These are phyloP conservation scores for Saccharomycopsis amapae DNA, from an alignment of 805 yeast genomes.

Conservation along the genomic window DNA sequence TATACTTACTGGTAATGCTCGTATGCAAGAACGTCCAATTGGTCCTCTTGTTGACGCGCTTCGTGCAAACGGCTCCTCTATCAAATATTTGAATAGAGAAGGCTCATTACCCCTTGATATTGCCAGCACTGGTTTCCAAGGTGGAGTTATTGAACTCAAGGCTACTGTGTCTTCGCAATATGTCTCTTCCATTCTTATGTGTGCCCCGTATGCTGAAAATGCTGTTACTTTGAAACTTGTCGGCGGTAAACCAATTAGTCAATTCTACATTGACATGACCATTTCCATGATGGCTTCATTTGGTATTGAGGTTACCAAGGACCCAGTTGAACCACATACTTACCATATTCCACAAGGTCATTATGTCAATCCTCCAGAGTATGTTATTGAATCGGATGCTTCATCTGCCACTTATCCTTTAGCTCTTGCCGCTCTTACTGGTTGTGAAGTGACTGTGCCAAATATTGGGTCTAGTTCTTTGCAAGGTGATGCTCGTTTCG, in stretches of 20 bases:
- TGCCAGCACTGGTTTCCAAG: constrained; percentile 61
- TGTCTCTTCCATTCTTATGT: constrained; percentile 92
- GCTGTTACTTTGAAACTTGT: constrained; percentile 84
- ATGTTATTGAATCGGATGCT: constrained; percentile 93
- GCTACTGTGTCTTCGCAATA: constrained; percentile 97
- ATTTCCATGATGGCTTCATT: constrained; percentile 89
- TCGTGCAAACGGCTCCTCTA: constrained; percentile 65
- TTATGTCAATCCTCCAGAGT: constrained; percentile 74
- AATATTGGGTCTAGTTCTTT: constrained; percentile 86
- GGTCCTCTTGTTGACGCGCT: constrained; percentile 94
- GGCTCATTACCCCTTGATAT: constrained; percentile 86
- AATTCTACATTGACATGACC: constrained; percentile 95
- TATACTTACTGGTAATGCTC: constrained; percentile 81
- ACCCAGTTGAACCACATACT: constrained; percentile 68
- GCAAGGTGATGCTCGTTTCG: constrained; percentile 97
- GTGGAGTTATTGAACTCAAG: constrained; percentile 88
- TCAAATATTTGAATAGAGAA: constrained; percentile 60
- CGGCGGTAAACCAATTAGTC: constrained; percentile 97
- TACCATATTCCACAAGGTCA: constrained; percentile 84
- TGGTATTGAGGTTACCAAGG: constrained; percentile 69
- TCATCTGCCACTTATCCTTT: constrained; percentile 96
- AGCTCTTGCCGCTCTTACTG: constrained; percentile 95
- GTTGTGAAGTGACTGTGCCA: constrained; percentile 87
- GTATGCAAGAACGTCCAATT: constrained; percentile 97
- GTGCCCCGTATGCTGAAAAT: constrained; percentile 89